Evolutionary conservation across 2,329 filamentous ascomycete species (phyloP), one percentile per base, ranked within the genome.

Genomic region (Atkinsonella hypoxylon): DNA sequence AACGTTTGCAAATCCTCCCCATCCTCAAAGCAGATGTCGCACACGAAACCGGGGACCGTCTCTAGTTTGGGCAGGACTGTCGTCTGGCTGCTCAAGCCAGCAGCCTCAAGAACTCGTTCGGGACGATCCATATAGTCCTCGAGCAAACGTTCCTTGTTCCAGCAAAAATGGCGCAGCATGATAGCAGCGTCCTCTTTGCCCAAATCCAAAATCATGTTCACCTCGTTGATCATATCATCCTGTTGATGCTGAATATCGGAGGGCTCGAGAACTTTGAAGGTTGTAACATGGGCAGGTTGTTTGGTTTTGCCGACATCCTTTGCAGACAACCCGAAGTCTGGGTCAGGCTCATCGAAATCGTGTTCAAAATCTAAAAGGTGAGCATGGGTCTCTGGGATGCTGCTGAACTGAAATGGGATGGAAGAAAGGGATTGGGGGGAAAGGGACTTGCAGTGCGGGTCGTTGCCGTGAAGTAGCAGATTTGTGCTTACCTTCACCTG

Each of bases 1-100:
- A 96, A 97, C 2, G 87, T 89, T 64, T 87, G 67, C 18, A 96
- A 70, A 1, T 79, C 82, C 0, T 81, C 75, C 18, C 79, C 85
- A 57, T 98, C 93, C 61, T 97, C 90, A 67, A 87, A 97, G 71
- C 93, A 98, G 56, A 98, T 98, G 54, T 95, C 89, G 69, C 93
- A 98, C 60, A 79, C 75, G 65, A 98, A 98, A 9, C 83, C 89
- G 13, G 80, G 75, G 17, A 91, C 71, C 15, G 75, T 71, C 63
- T 90, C 79, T 3, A 94, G 76, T 61, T 79, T 83, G 2, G 87
- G 85, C 11, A 77, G 74, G 11, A 71, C 71, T 1, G 71, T 70
- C n/a, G 78, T 74, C 53, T 74, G 80, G 50, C 82, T 78, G 36
- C 83, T 85, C 31, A 98, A 70, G 0, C 93, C 93, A 13, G 91